Percentiles rank a stretch among this genome's conserved stretches.
phyloP scores from a whole-genome alignment of 2,329 filamentous ascomycete species.

The Lasiodiplodia sp. region DNA sequence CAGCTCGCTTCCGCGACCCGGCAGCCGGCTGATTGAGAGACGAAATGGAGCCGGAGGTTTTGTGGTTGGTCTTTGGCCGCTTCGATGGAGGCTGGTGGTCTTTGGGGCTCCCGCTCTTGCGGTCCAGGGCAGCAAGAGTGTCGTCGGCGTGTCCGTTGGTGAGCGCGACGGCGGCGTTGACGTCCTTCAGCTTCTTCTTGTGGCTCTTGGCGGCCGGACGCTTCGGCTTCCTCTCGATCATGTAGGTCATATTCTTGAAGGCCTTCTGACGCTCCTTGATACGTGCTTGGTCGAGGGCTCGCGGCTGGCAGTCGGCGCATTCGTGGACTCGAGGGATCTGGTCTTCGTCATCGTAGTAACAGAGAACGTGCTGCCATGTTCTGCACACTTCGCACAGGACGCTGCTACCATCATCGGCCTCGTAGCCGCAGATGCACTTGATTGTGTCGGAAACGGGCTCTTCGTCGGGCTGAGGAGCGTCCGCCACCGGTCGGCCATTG shows the following conservation, averaged over 20 bases:
- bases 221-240: constrained; percentile 67
- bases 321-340: constrained; percentile 80
- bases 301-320: constrained; percentile 87
- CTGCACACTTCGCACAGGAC: constrained; percentile 96
- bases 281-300: constrained; percentile 73
- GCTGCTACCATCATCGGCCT: constrained; percentile 96
- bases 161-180: constrained; percentile 59
- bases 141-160: constrained; percentile 65
- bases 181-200: constrained; percentile 86
- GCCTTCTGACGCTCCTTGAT: constrained; percentile 76
- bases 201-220: constrained; percentile 79
- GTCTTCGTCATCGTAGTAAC: constrained; percentile 83
- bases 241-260: constrained; percentile 65
- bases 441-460: constrained; percentile 90
- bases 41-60: constrained; percentile 76
- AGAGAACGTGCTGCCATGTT: constrained; percentile 98
- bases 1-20: constrained; percentile 67
- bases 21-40: constrained; percentile 71
- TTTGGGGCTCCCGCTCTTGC: constrained; percentile 58
- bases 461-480: constrained; percentile 51
- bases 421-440: constrained; percentile 94
- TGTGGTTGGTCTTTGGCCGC: constrained; percentile 82
- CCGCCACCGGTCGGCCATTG: constrained; percentile 46
- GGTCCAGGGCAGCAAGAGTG: constrained; percentile 56
- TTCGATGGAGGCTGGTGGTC: constrained; percentile 72